Evolutionary conservation across 164 flowering plant genomes (phyloP).

Genomic region (Warburgia ugandensis): DNA sequence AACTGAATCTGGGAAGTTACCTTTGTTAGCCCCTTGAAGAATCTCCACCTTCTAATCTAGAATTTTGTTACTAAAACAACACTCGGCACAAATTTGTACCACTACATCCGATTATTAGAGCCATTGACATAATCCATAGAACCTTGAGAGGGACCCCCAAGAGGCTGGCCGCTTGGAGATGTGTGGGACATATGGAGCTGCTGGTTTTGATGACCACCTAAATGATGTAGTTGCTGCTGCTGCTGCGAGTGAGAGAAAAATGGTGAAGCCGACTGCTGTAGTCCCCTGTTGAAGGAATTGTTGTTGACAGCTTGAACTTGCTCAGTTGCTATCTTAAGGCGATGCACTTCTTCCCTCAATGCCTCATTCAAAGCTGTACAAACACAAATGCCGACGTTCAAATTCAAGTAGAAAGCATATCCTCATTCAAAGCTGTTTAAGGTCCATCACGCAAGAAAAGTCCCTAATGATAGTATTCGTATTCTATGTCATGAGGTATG

Average conservation of each 20-base stretch:
- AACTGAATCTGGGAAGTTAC: too few relatives aligned
- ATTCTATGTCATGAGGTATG: too few relatives aligned
- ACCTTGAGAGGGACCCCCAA: conserved; percentile 35
- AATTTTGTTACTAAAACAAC: too few relatives aligned
- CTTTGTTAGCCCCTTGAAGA: too few relatives aligned
- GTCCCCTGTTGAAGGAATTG: conserved; percentile 38
- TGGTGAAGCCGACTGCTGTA: conserved; percentile 26
- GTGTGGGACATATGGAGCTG: conserved; percentile 40
- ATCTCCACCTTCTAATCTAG: too few relatives aligned
- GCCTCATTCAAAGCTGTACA: conserved; percentile 70
- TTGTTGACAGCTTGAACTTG: conserved; percentile 42
- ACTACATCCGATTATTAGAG: conserved; percentile 12
- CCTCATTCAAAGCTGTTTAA: too few relatives aligned
- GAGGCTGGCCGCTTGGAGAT: conserved; percentile 25
- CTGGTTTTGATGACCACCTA: conserved; percentile 35
- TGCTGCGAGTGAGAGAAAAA: conserved; percentile 35
- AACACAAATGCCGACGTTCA: too few relatives aligned
- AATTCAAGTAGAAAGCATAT: too few relatives aligned
- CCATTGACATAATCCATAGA: conserved; percentile 49
- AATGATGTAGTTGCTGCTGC: conserved; percentile 27
- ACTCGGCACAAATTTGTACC: too few relatives aligned
- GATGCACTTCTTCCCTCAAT: conserved; percentile 70
- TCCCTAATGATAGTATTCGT: too few relatives aligned
- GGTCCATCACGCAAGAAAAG: too few relatives aligned
- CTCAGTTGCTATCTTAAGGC: conserved; percentile 68